Base-by-base conservation (phyloP, 345 rosid species). In the Anacardium occidentale region DNA sequence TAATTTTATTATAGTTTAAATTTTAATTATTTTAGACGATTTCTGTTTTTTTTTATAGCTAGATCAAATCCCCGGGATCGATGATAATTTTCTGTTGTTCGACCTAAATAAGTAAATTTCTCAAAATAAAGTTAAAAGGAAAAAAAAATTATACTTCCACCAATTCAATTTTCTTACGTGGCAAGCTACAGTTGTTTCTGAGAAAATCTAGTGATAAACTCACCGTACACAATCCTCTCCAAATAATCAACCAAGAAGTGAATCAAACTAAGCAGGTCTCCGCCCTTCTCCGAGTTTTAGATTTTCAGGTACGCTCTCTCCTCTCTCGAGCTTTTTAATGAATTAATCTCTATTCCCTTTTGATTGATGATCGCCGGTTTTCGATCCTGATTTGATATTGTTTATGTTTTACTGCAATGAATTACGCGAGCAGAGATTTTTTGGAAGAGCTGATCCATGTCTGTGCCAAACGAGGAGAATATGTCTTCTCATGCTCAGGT, bases 401-500 rank as follows among this genome's bases (percentile, higher is more conserved):
- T 13, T 57, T 47, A 26, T 68, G 3, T 3, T 59, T 61, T 2
- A 7, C 37, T 7, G 37, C 52, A 4, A 10, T 5, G 52, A 48
- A 2, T 48, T 13, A 11, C 52, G 2, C 4, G 4, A 15, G 17
- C 14, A 12, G 52, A 13, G 14, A 11, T 15, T 0, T 48, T 48
- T 45, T 13, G 52, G 17, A 15, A 2, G 17, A 48, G 4, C 52
- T 48, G 17, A 48, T 48, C 68, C 73, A 91, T 91, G 97, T 86
- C 93, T 63, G 78, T 66, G 20, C 75, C 83, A 44, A 78, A 79
- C 66, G 95, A 89, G 57, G 91, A 84, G 62, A 77, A 75, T 62
- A 26, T 77, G 68, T 77, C 89, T 68, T 60, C 82, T 45, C 75
- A 81, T 58, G 45, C 84, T 76, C 87, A 89, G 97, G 97, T 37